Evolutionary conservation across 768 basidiomycete species (phyloP).

Genomic region (Hygrocybe coccinea): DNA sequence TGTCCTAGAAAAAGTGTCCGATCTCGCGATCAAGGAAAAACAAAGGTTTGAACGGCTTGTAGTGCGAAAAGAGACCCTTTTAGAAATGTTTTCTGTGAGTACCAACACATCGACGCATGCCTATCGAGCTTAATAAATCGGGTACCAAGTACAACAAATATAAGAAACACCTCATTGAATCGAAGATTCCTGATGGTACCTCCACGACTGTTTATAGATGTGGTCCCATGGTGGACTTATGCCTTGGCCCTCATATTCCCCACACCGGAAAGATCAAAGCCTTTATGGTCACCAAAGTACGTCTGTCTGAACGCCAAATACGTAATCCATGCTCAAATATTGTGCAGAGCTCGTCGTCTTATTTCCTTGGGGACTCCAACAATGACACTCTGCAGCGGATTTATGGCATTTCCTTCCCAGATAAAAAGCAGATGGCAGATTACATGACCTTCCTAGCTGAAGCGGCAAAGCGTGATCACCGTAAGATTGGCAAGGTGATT

Average conservation of each 20-base stretch:
- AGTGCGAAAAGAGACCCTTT: conserved; percentile 87
- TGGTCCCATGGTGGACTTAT: conserved; percentile 97
- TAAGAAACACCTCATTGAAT: conserved; percentile 92
- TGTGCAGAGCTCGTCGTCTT: conserved; percentile 89
- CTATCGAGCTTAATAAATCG: conserved; percentile 3
- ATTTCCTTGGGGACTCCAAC: conserved; percentile 90
- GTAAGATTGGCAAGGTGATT: conserved; percentile 83
- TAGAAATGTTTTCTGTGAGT: conserved; percentile 92
- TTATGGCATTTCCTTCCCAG: conserved; percentile 98
- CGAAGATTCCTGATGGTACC: conserved; percentile 92
- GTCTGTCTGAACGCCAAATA: conserved; percentile 3
- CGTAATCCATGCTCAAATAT: conserved; percentile 1
- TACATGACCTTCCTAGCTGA: conserved; percentile 96
- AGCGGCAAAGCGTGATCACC: conserved; percentile 96
- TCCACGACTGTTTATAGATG: conserved; percentile 98
- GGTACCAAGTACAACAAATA: conserved; percentile 89
- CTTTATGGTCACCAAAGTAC: conserved; percentile 91
- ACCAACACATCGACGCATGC: background rate
- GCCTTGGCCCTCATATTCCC: conserved; percentile 95
- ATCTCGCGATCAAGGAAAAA: conserved; percentile 88
- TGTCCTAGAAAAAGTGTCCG: conserved; percentile 81
- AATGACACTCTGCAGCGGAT: conserved; percentile 95
- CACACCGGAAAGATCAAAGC: conserved; percentile 98
- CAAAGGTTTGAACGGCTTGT: conserved; percentile 95
- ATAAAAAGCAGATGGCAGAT: conserved; percentile 89